Conservation (phyloP, 164 flowering plant genomes). For the Pachysandra terminalis region DNA sequence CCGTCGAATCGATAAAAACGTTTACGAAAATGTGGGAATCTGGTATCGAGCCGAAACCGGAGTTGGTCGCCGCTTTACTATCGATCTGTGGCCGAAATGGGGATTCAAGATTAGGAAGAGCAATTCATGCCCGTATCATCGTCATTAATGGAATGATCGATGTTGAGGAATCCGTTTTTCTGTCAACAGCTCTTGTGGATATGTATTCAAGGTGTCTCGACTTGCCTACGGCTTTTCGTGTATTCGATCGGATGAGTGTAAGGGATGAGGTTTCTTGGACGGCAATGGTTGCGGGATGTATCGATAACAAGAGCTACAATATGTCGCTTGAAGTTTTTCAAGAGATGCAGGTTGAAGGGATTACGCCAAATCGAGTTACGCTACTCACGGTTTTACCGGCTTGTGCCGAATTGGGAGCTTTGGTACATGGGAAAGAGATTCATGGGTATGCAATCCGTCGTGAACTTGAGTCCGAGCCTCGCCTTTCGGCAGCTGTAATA, state of each 20-base stretch:
- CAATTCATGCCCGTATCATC: conserved; percentile 43
- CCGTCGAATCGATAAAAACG: conserved; percentile 23
- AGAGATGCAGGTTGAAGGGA: conserved; percentile 42
- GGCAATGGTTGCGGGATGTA: conserved; percentile 49
- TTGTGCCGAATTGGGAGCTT: conserved; percentile 28
- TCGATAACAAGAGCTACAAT: conserved; percentile 17
- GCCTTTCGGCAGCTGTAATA: conserved; percentile 39
- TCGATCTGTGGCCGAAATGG: conserved; percentile 28
- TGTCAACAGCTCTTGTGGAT: conserved; percentile 50
- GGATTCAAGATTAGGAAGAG: conserved; percentile 31
- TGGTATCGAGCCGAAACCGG: conserved; percentile 38
- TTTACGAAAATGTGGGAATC: conserved; percentile 20
- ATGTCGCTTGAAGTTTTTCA: conserved; percentile 38
- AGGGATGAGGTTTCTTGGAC: conserved; percentile 69
- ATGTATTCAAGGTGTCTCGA: conserved; percentile 42
- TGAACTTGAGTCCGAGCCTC: conserved; percentile 35
- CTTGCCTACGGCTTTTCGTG: conserved; percentile 27
- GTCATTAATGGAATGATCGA: conserved; percentile 23
- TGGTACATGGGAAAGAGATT: conserved; percentile 40
- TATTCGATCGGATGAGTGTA: conserved; percentile 37
- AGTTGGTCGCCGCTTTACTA: conserved; percentile 43
- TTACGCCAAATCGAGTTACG: conserved; percentile 52
- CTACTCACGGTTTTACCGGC: conserved; percentile 42
- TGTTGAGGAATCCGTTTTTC: conserved; percentile 20
- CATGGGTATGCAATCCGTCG: conserved; percentile 51